Percentiles rank a stretch among this genome's conserved stretches.
Conservation (phyloP, 192 early-diverging fungal species). For the Coemansia sp. region DNA sequence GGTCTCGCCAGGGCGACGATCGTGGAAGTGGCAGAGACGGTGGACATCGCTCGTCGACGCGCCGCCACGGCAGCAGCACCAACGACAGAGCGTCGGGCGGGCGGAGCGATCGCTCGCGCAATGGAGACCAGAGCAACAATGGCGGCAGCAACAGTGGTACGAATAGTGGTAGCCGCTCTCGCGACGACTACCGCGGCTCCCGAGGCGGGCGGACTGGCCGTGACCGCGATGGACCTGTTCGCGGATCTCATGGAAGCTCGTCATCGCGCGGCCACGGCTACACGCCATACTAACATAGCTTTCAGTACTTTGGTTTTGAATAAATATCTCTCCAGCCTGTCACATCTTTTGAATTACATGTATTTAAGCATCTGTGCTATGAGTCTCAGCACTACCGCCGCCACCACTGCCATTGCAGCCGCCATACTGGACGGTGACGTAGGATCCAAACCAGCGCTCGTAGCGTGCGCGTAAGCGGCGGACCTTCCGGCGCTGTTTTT, state of each 20-base stretch:
- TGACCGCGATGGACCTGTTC: constrained; percentile 52
- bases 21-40: constrained; percentile 27
- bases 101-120: constrained; percentile 32
- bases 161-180: constrained; percentile 19
- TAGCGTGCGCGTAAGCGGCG: constrained; percentile 54
- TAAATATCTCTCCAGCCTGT: neutral
- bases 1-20: constrained; percentile 22
- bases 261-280: constrained; percentile 46
- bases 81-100: constrained; percentile 26
- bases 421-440: constrained; percentile 47
- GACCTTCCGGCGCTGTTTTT: constrained; percentile 45
- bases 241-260: constrained; percentile 27
- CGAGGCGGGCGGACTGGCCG: constrained; percentile 27
- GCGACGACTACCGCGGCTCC: constrained; percentile 33
- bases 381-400: neutral
- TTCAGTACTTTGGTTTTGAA: neutral
- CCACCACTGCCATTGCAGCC: constrained; percentile 3
- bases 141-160: constrained; percentile 11
- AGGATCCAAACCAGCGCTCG: constrained; percentile 57
- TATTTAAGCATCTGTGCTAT: constrained; percentile 15
- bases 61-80: constrained; percentile 31
- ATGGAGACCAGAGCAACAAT: constrained; percentile 16
- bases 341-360: neutral
- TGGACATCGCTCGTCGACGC: constrained; percentile 41
- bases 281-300: constrained; percentile 37